Evolutionary conservation across 2,329 filamentous ascomycete genomes (phyloP).

Genomic region (Xylariaceae sp.): DNA sequence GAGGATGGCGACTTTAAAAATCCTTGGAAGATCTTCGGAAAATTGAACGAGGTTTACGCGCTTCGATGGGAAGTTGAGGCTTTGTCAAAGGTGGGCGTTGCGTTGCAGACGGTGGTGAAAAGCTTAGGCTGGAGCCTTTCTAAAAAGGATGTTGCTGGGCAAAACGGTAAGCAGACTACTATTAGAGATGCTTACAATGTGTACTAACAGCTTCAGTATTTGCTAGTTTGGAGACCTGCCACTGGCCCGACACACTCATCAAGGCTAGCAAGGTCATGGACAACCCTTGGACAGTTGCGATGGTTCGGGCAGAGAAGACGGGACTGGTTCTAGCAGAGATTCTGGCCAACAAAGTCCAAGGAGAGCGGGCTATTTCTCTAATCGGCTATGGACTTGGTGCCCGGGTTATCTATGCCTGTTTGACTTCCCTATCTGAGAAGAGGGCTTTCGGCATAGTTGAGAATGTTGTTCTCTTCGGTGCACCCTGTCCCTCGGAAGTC

Average conservation of each 20-base stretch:
- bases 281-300: conserved; percentile 73
- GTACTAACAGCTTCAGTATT: conserved; percentile 39
- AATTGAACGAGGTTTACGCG: conserved; percentile 71
- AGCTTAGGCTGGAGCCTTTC: conserved; percentile 76
- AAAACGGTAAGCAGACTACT: conserved; percentile 39
- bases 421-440: conserved; percentile 69
- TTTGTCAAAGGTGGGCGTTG: conserved; percentile 69
- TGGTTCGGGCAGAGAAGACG: conserved; percentile 68
- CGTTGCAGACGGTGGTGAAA: conserved; percentile 70
- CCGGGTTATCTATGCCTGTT: conserved; percentile 74
- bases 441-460: conserved; percentile 80
- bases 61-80: conserved; percentile 78
- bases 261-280: conserved; percentile 71
- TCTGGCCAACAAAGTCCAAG: conserved; percentile 73
- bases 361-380: conserved; percentile 72
- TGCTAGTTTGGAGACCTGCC: conserved; percentile 49
- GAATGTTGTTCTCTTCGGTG: conserved; percentile 75
- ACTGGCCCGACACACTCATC: conserved; percentile 58
- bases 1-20: conserved; percentile 65
- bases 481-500: conserved; percentile 67
- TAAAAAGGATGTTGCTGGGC: conserved; percentile 42
- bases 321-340: conserved; percentile 71
- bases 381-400: conserved; percentile 80
- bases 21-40: conserved; percentile 73
- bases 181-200: not conserved